Conservation (phyloP, 108 stramenopile species). For the Cyclotella baltica region DNA sequence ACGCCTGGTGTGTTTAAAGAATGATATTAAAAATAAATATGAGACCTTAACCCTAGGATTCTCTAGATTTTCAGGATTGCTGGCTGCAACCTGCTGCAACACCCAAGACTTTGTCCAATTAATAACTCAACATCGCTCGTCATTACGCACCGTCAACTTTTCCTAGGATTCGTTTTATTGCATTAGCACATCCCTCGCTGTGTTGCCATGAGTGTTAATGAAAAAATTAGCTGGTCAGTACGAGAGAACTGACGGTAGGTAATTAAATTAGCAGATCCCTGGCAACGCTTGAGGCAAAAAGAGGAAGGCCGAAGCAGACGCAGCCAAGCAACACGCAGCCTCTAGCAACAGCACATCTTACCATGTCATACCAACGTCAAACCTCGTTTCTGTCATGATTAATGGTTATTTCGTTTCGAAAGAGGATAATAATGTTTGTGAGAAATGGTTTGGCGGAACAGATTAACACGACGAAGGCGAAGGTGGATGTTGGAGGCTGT, state of each 20-base stretch:
- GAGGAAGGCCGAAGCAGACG: not conserved
- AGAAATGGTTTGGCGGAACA: too few species aligned
- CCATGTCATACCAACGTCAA: slow-evolving; percentile 86
- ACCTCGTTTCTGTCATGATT: slow-evolving; percentile 67
- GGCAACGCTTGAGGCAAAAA: not conserved
- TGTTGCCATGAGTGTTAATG: too few species aligned
- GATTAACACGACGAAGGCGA: too few species aligned
- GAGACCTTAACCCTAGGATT: too few species aligned
- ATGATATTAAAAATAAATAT: not conserved
- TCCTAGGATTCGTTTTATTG: slow-evolving; percentile 76
- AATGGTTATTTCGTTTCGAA: not conserved
- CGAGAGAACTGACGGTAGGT: too few species aligned
- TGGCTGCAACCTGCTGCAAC: too few species aligned
- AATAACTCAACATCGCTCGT: not conserved
- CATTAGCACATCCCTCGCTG: slow-evolving; percentile 82
- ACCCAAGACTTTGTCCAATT: not conserved
- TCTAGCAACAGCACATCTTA: slow-evolving; percentile 33
- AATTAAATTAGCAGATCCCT: not conserved
- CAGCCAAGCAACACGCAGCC: not conserved
- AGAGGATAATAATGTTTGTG: too few species aligned
- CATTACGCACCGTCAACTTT: slow-evolving; percentile 77
- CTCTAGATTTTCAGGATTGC: too few species aligned
- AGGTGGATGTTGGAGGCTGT: too few species aligned
- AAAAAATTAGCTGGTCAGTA: too few species aligned
- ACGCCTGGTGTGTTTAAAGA: slow-evolving; percentile 55